Base-by-base conservation (phyloP, 164 flowering plant genomes). In the Houttuynia cordata region DNA sequence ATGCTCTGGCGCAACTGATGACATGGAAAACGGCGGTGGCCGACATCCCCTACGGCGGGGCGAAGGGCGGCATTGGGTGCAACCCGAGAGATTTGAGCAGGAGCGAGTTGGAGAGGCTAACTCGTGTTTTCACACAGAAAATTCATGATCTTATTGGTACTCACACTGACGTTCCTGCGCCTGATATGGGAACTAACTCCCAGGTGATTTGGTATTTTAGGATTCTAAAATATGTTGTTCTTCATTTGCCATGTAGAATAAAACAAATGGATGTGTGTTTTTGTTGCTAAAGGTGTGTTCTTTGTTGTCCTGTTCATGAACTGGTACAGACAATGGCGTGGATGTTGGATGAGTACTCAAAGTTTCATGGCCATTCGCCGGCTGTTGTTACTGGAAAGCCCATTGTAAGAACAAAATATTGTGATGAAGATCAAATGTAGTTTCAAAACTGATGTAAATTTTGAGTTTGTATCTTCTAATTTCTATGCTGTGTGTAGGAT, bases 1-100 rank as follows among this genome's bases (percentile, higher is more conserved):
- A 87, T 75, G 91, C 95, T 15, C 69, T 87, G 60, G 91, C 88
- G 64, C 95, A 87, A 70, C 72, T 87, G 20, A 87, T 87, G 95
- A 87, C 88, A 0, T 87, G 91, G 95, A 87, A 87, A 77, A 87
- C 88, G 17, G 91, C 91, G 4, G 95, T 87, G 24, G 91, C 75
- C 3, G 70, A 82, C 69, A 77, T 85, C 59, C 95, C 95, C 39
- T 87, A 87, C 49, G 95, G 95, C 39, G 95, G 95, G 56, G 91
- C 95, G 20, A 87, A 85, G 70, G 91, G 91, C 57, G 95, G 95
- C 9, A 84, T 87, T 65, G 95, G 95, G 22, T 85, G 91, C 77
- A 66, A 51, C 51, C 95, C 91, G 0, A 74, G 68, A 68, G 91
- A 83, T 1, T 71, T 87, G 57, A 81, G 82, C 59, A 60, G 4